These are phyloP conservation scores for Gracilaria domingensis DNA, from an alignment of 23 red algal genomes.

Conservation along the genomic window DNA sequence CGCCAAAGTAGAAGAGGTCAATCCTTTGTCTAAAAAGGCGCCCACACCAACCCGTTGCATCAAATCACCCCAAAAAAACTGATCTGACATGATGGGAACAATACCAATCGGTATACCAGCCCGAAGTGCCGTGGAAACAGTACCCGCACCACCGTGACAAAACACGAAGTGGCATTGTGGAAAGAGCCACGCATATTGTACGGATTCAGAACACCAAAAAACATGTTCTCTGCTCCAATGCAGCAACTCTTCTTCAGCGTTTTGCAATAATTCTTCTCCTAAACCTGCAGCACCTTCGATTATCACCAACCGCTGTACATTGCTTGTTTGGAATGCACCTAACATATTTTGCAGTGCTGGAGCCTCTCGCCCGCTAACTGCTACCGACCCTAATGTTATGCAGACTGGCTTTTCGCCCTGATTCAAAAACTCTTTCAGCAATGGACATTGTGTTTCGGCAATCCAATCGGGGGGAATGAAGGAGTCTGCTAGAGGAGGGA, in stretches of 20 bases:
- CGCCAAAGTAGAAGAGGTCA: neutral
- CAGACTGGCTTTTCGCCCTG: constrained; percentile 16
- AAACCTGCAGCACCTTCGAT: neutral
- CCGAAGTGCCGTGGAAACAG: constrained; percentile 37
- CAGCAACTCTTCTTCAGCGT: neutral
- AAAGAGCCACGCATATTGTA: constrained; percentile 43
- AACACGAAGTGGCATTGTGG: constrained; percentile 1
- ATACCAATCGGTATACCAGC: constrained; percentile 38
- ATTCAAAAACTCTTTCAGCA: constrained; percentile 1
- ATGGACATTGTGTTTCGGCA: constrained; percentile 18
- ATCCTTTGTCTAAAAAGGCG: neutral
- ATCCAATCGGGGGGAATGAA: constrained; percentile 31
- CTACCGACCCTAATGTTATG: constrained; percentile 15
- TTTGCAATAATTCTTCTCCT: neutral
- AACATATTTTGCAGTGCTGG: neutral
- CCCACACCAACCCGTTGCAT: constrained; percentile 1
- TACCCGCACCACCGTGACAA: constrained; percentile 46
- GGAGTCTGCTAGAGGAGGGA: constrained; percentile 13
- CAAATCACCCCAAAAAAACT: constrained; percentile 50
- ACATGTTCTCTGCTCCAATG: constrained; percentile 41
- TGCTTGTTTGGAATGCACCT: neutral
- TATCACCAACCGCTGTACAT: neutral
- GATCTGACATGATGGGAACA: constrained; percentile 44
- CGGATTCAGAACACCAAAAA: constrained; percentile 14
- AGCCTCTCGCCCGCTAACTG: neutral